Base-by-base conservation (phyloP, 1,284 basidiomycete genomes). In the Bondarzewia mesenterica region DNA sequence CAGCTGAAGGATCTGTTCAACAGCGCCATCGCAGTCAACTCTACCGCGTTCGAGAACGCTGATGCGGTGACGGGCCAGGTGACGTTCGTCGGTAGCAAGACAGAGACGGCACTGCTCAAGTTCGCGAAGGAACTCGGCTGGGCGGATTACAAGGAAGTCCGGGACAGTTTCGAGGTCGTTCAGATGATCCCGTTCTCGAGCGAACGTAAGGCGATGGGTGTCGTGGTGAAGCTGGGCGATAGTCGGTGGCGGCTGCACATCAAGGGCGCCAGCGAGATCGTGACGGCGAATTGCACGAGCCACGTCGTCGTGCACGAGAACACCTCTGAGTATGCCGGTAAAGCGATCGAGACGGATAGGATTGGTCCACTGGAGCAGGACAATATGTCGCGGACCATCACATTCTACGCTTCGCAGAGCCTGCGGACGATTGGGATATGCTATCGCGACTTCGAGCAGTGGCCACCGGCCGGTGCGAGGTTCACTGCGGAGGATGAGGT, bases 181-280 rank as follows among this genome's bases (percentile, higher is more conserved):
- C 92, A 95, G 69, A 85, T 95, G 84, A 81, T 96, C 45, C 95
- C 96, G 1, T 98, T 99, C 72, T 91, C 89, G 23, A 94, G 90
- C 57, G 86, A 93, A 57, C 83, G 93, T 57, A 99, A 99, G 72
- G 85, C 91, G 7, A 98, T 98, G 93, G 95, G 89, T 53, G 89
- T 93, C 48, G 91, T 97, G 20, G 76, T 97, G 53, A 74, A 74
- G 60, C 63, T 79, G 21, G 64, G 70, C 29, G 66, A 77, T 46
- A 80, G 80, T 15, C n/a, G 21, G n/a, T 85, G 75, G 62, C 78
- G 95, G 38, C 65, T 94, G 10, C 89, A 88, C 65, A 63, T 94
- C 62, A 99, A 99, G 70, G 96, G 96, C 42, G 95, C 96, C 5
- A 88, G 84, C 57, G 95, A 99, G 66, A 90, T 98, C 53, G 73